Evolutionary conservation across 1,139 yeast genomes (phyloP).

Genomic region (Pichiaceae sp.): DNA sequence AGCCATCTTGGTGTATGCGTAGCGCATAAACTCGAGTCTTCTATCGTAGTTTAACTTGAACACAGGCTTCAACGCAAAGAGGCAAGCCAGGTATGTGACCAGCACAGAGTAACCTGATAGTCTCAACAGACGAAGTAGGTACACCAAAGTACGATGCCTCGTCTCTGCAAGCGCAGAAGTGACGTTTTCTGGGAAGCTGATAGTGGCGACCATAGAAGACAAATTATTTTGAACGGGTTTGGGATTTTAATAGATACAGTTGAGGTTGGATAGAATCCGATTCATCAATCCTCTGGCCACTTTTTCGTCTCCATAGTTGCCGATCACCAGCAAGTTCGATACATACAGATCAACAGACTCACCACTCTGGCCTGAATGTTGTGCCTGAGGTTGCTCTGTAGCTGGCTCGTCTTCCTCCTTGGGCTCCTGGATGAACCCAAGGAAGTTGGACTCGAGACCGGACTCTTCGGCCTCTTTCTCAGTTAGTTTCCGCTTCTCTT

Average conservation of each 20-base stretch:
- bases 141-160: constrained; percentile 20
- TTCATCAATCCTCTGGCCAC: constrained; percentile 12
- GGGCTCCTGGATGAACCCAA: constrained; percentile 23
- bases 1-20: constrained; percentile 15
- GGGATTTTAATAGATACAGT: background rate
- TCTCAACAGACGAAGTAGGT: constrained; percentile 19
- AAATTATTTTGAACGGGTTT: background rate
- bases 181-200: constrained; percentile 24
- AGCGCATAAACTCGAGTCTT: constrained; percentile 16
- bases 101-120: constrained; percentile 18
- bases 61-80: constrained; percentile 20
- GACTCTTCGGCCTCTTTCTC: background rate
- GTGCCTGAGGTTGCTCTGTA: background rate
- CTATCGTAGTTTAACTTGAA: constrained; percentile 18
- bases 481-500: background rate
- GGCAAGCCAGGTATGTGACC: constrained; percentile 15
- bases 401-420: constrained; percentile 9
- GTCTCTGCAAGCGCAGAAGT: constrained; percentile 6
- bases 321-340: constrained; percentile 10
- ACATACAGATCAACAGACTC: constrained; percentile 8
- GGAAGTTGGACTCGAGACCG: constrained; percentile 18
- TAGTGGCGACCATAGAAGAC: constrained; percentile 12
- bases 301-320: constrained; percentile 6
- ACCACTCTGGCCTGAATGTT: background rate
- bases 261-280: constrained; percentile 5